Percentiles rank a stretch among this genome's conserved stretches.
Evolutionary conservation across 2,329 filamentous ascomycete genomes (phyloP).

Genomic region (Penicillium hordei): DNA sequence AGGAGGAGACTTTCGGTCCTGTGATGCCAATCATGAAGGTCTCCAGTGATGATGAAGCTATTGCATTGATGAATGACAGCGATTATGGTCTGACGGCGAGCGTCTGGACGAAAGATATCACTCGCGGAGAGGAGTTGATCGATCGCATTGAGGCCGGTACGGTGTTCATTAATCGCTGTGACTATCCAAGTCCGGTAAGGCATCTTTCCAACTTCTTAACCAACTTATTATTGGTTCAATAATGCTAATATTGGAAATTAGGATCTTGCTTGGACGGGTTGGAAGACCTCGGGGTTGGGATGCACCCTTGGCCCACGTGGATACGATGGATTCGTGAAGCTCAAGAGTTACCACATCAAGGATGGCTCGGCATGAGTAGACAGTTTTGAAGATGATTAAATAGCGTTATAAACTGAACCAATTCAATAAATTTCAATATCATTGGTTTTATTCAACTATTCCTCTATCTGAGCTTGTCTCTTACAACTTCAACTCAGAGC

Average conservation of each 20-base stretch:
- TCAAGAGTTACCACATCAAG: slow-evolving; percentile 88
- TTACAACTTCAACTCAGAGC: background rate
- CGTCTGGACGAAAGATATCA: slow-evolving; percentile 87
- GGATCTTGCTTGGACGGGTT: slow-evolving; percentile 89
- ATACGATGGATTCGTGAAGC: slow-evolving; percentile 87
- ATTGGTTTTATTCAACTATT: background rate
- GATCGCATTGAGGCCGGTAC: slow-evolving; percentile 84
- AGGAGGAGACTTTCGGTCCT: slow-evolving; percentile 88
- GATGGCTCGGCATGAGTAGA: slow-evolving; percentile 6
- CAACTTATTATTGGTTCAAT: background rate
- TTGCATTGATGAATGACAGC: slow-evolving; percentile 85
- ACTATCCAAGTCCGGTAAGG: slow-evolving; percentile 83
- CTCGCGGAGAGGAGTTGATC: slow-evolving; percentile 69
- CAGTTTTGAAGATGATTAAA: background rate
- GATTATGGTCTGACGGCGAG: slow-evolving; percentile 88
- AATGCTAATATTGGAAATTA: slow-evolving; percentile 35
- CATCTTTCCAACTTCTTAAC: background rate
- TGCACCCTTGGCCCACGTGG: slow-evolving; percentile 81
- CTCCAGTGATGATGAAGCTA: slow-evolving; percentile 72
- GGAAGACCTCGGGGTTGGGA: slow-evolving; percentile 91
- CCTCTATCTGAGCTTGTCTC: background rate
- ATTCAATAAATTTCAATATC: background rate
- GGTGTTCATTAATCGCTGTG: slow-evolving; percentile 88
- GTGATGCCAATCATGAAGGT: slow-evolving; percentile 87
- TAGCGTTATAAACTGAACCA: background rate